Conservation (phyloP, 192 early-diverging fungal species). For the Kickxella alabastrina region DNA sequence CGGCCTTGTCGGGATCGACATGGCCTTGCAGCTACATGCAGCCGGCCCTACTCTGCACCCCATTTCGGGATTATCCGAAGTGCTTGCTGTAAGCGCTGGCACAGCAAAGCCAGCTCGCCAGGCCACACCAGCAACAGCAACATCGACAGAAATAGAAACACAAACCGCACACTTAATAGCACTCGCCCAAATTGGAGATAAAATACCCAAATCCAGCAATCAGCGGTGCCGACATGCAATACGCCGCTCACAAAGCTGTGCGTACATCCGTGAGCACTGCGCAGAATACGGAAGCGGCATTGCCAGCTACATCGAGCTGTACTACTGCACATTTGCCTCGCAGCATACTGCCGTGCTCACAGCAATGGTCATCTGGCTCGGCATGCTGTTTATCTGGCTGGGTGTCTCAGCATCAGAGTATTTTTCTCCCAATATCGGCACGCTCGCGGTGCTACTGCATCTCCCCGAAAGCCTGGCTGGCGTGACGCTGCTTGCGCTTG, state of each 20-base stretch:
- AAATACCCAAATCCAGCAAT: neutral
- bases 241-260: slow-evolving; percentile 57
- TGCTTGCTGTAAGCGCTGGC: neutral
- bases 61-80: no score
- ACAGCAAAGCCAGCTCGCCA: neutral
- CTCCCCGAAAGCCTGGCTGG: slow-evolving; percentile 84
- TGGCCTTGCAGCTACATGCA: slow-evolving; percentile 9
- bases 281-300: slow-evolving; percentile 58
- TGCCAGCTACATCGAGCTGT: slow-evolving; percentile 45
- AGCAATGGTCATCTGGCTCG: slow-evolving; percentile 62
- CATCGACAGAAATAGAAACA: no score
- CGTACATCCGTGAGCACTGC: slow-evolving; percentile 61
- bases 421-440: slow-evolving; percentile 83
- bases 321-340: slow-evolving; percentile 40
- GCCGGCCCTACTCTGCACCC: no score
- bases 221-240: slow-evolving; percentile 41
- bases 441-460: slow-evolving; percentile 66
- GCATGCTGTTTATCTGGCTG: slow-evolving; percentile 70
- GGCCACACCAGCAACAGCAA: neutral
- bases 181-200: no score
- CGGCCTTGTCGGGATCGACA: neutral
- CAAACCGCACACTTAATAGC: no score
- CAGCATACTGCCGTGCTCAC: slow-evolving; percentile 24
- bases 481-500: slow-evolving; percentile 75
- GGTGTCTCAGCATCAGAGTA: slow-evolving; percentile 80